Evolutionary conservation across 2,329 filamentous ascomycete species (phyloP), one percentile per base, ranked within the genome.

Genomic region (Colletotrichum sp.): DNA sequence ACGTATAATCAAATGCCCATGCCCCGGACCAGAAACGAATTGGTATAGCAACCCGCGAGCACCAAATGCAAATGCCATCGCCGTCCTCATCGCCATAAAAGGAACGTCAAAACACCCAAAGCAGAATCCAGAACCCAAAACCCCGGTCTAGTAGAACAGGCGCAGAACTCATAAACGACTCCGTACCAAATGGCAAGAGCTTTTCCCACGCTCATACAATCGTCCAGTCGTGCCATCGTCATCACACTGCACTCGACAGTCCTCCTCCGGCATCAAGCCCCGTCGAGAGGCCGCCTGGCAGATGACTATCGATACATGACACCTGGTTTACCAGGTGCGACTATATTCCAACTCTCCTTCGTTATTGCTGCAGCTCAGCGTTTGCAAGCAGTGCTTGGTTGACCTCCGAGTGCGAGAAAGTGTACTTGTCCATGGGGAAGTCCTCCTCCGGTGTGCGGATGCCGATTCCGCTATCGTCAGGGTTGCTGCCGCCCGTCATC

Each of bases 401-500:
- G 52, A 75, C 77, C 36, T 87, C 84, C 30, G 81, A 77, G 49
- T 82, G 83, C 15, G 85, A 79, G 75, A 88, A 89, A 12, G 87
- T 86, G 80, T 89, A 93, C 80, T 93, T 93, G 69, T 91, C 90
- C 82, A 91, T 88, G 2, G 89, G 86, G 63, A 92, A 92, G 30
- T 93, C 92, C 71, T 93, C 92, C 69, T 93, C 92, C 1, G 92
- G 92, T 6, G 92, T 93, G 67, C 91, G 87, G 79, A 95, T 93
- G 34, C 93, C 93, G 76, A 95, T 95, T 2, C 93, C 94, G 80
- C 94, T 95, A 79, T 95, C 94, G 79, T 95, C 94, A 4, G 82
- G 75, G 55, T 76, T 78, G 65, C 84, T 87, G 12, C 80, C 80
- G 57, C 86, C 85, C 73, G 89, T 88, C 74, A 87, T 80, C 28